Conservation (phyloP, 495 filamentous ascomycete species). For the Rusavskia elegans region DNA sequence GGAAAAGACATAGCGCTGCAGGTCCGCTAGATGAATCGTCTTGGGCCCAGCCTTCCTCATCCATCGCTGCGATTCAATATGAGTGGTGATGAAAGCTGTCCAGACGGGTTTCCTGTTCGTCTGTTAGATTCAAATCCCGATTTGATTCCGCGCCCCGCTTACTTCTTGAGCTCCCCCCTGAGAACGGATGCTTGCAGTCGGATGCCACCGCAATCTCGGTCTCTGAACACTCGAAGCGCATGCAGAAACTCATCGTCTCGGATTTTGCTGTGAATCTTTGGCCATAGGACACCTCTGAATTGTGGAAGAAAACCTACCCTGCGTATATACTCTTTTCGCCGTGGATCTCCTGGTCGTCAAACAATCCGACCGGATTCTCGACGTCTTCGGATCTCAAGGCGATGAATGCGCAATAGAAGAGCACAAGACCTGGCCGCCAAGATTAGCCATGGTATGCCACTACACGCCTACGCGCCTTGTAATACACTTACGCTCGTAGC, state of each 20-base stretch:
- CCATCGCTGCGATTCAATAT: slow-evolving; percentile 41
- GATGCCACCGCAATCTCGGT: slow-evolving; percentile 44
- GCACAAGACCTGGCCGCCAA: slow-evolving; percentile 40
- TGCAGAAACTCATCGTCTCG: slow-evolving; percentile 54
- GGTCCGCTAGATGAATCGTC: slow-evolving; percentile 42
- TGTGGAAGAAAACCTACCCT: slow-evolving; percentile 48
- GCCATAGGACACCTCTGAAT: slow-evolving; percentile 5
- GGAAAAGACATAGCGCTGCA: slow-evolving; percentile 47
- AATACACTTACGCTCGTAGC: slow-evolving; percentile 5
- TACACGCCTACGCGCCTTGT: too few relatives aligned
- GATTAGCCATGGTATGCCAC: background rate
- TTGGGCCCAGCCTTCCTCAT: slow-evolving; percentile 31
- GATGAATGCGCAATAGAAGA: slow-evolving; percentile 64
- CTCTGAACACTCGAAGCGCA: slow-evolving; percentile 54
- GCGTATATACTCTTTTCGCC: slow-evolving; percentile 52
- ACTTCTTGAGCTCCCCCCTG: slow-evolving; percentile 2
- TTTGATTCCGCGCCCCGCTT: background rate
- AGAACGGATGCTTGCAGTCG: slow-evolving; percentile 27
- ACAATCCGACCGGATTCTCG: slow-evolving; percentile 30
- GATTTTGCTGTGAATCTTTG: slow-evolving; percentile 40
- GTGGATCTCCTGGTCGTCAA: slow-evolving; percentile 42
- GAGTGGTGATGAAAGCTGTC: slow-evolving; percentile 59
- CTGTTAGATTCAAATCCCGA: background rate
- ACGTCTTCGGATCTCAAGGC: slow-evolving; percentile 57
- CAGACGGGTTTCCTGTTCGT: slow-evolving; percentile 41